Evolutionary conservation across 345 rosid genomes (phyloP), one percentile per base, ranked within the genome.

Genomic region (Acer saccharum): DNA sequence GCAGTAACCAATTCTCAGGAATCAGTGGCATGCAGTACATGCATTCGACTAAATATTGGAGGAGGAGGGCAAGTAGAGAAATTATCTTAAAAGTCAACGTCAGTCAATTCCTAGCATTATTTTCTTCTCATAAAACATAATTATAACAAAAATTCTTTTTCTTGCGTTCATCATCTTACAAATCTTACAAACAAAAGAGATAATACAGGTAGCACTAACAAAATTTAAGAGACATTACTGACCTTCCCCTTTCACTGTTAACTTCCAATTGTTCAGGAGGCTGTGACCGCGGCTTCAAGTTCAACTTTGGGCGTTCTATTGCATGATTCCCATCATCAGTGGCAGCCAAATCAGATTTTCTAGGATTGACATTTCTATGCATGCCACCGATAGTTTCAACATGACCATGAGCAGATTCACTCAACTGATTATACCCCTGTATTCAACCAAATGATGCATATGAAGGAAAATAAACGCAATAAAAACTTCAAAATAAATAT

Each of bases 191-290:
- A 65, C 32, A 55, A 63, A 71, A 75, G 10, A 65, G 43, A 23
- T 9, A 32, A 66, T 58, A 16, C 10, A 81, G 32, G 55, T 58
- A 50, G 57, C 65, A 68, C 13, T 11, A 43, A 13, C 20, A 68
- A 18, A 52, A 39, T 72, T 29, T 6, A 10, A 39, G 20, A 32
- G 16, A 63, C 69, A 63, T 29, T 70, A 73, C 87, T 39, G 68
- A 94, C 98, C 97, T 88, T 74, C 82, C 97, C 64, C 73, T 84
- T 78, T 92, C 91, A 80, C 71, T 74, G 58, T 78, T 86, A 60
- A 80, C 87, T 78, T 85, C 88, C 74, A 81, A 75, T 72, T 82
- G 87, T 77, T 84, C 92, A 54, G 82, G 46, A 55, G 90, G 88
- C 70, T 89, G 94, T 12, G 90, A 81, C 62, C 91, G 80, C 5